Evolutionary conservation across 371 early-diverging fungal genomes (phyloP).

Genomic region (Umbelopsis sp.): DNA sequence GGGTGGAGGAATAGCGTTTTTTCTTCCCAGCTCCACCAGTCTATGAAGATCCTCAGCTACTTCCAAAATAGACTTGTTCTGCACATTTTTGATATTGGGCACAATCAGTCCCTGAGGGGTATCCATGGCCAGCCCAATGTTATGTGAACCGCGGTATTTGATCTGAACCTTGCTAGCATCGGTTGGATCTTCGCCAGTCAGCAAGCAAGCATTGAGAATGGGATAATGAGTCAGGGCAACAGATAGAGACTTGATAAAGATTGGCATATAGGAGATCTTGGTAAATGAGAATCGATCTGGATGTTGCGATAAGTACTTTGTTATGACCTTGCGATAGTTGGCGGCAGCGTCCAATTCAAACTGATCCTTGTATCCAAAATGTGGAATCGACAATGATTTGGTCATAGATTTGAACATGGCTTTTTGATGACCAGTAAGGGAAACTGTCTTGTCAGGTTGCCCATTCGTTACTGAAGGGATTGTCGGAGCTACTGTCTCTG

Average conservation of each 20-base stretch:
- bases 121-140: slow-evolving; percentile 97
- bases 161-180: slow-evolving; percentile 60
- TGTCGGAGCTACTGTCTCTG: background rate
- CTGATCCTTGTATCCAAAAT: slow-evolving; percentile 94
- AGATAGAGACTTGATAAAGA: slow-evolving; percentile 92
- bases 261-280: slow-evolving; percentile 93
- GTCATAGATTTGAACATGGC: slow-evolving; percentile 98
- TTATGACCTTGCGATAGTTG: slow-evolving; percentile 71
- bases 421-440: slow-evolving; percentile 85
- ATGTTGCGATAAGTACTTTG: slow-evolving; percentile 54
- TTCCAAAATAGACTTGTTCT: slow-evolving; percentile 87
- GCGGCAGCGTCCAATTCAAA: slow-evolving; percentile 75
- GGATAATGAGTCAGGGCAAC: slow-evolving; percentile 85
- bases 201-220: slow-evolving; percentile 78
- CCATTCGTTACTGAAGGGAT: background rate
- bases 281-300: slow-evolving; percentile 53
- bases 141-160: slow-evolving; percentile 78
- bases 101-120: slow-evolving; percentile 93
- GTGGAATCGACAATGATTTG: slow-evolving; percentile 89
- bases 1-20: slow-evolving; percentile 62
- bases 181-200: slow-evolving; percentile 38
- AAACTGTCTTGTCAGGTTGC: slow-evolving; percentile 30
- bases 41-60: slow-evolving; percentile 87
- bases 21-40: slow-evolving; percentile 74
- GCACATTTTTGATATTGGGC: slow-evolving; percentile 93